phyloP scores from a whole-genome alignment of 192 early-diverging fungal species.

The Entomortierella beljakovae region DNA sequence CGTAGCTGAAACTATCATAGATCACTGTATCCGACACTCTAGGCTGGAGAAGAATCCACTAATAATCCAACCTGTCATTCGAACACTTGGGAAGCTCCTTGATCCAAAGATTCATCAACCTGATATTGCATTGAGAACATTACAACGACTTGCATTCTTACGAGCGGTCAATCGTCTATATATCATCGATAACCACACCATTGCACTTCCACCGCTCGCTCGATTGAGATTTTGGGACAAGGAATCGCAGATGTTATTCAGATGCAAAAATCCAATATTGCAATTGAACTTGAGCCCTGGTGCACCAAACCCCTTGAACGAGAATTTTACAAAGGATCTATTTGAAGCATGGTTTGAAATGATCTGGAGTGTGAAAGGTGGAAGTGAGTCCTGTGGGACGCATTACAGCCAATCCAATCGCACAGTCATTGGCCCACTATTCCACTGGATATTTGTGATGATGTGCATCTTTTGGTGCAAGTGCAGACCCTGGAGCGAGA shows the following conservation, averaged over 20 bases:
- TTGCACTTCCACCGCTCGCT: constrained; percentile 5
- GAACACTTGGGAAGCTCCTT: too few relatives aligned
- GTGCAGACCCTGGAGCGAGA: background rate
- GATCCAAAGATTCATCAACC: too few relatives aligned
- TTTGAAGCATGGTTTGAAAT: constrained; percentile 12
- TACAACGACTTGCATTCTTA: too few relatives aligned
- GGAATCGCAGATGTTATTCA: constrained; percentile 2
- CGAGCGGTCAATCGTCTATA: too few relatives aligned
- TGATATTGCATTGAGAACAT: too few relatives aligned
- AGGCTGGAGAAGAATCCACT: too few relatives aligned
- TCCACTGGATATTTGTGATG: background rate
- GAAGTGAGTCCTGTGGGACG: background rate
- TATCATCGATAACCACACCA: constrained; percentile 19
- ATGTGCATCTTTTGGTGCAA: background rate
- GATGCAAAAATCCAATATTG: constrained; percentile 3
- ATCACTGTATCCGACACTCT: too few relatives aligned
- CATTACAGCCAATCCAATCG: background rate
- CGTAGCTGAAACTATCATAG: too few relatives aligned
- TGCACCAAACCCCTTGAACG: background rate
- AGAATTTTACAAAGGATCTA: constrained; percentile 8
- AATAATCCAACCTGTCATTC: too few relatives aligned
- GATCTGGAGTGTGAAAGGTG: background rate
- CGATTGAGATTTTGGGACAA: background rate
- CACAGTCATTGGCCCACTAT: background rate
- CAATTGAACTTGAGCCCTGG: constrained; percentile 7